Conservation (phyloP, 2,329 filamentous ascomycete species). For the Mycosphaerelloides madeirae region DNA sequence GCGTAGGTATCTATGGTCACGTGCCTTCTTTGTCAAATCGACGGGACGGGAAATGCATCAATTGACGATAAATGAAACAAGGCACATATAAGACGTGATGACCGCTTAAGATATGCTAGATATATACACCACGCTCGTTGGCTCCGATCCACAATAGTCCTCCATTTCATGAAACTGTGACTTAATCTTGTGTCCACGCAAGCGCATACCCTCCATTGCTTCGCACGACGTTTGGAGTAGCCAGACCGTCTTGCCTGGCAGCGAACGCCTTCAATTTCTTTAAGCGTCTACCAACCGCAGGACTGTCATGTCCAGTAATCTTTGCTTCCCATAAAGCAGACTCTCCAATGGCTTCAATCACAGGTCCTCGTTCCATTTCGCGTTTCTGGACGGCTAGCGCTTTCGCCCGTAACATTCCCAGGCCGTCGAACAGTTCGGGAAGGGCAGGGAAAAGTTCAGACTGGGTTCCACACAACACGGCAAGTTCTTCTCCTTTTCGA, state of each 20-base stretch:
- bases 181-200: no score
- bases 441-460: slow-evolving; percentile 15
- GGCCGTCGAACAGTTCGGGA: slow-evolving; percentile 18
- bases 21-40: no score
- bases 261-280: slow-evolving; percentile 16
- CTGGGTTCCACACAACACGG: background rate
- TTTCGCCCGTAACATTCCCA: slow-evolving; percentile 19
- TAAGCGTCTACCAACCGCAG: slow-evolving; percentile 14
- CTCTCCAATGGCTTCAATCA: slow-evolving; percentile 11
- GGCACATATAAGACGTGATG: no score
- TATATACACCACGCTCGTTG: no score
- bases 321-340: slow-evolving; percentile 15
- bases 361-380: slow-evolving; percentile 8
- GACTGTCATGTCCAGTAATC: slow-evolving; percentile 18
- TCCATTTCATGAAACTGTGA: no score
- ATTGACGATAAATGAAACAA: no score
- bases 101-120: no score
- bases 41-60: no score
- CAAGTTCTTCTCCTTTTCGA: slow-evolving; percentile 5
- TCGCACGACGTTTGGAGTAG: background rate
- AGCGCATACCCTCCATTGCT: no score
- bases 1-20: no score
- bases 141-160: no score
- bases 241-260: background rate
- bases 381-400: slow-evolving; percentile 9